A percentile compares a stretch with the other conserved stretches of the same genome.
These are phyloP conservation scores for Hyaloscypha bicolor DNA, from an alignment of 495 filamentous ascomycete genomes.

Conservation along the genomic window DNA sequence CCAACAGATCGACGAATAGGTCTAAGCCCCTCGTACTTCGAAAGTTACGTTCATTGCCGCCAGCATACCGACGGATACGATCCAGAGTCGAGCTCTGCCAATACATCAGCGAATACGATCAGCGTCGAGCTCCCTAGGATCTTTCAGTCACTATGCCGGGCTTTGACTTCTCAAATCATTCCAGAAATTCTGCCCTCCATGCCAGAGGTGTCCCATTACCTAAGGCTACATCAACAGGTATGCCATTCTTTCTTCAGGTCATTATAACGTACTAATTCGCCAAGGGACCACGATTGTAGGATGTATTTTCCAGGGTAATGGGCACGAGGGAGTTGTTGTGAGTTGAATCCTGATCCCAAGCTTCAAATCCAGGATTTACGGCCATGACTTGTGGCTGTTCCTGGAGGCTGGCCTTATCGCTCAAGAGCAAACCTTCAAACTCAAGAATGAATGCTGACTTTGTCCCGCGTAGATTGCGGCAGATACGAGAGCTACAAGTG, in stretches of 20 bases:
- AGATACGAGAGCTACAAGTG: constrained; percentile 96
- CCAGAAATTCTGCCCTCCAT: constrained; percentile 95
- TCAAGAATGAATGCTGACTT: constrained; percentile 19
- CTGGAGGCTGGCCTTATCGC: background rate
- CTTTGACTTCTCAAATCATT: constrained; percentile 99
- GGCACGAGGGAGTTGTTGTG: constrained; percentile 74
- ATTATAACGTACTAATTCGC: too few species aligned
- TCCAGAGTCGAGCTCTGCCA: too few species aligned
- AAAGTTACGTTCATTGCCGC: background rate
- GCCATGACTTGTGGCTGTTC: background rate
- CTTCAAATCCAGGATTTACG: background rate
- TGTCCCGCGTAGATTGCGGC: constrained; percentile 72
- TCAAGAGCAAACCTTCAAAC: background rate
- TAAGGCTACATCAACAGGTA: constrained; percentile 91
- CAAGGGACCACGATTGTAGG: constrained; percentile 93
- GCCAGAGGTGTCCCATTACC: constrained; percentile 90
- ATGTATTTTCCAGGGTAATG: constrained; percentile 82
- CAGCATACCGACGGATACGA: background rate
- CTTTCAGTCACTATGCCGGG: constrained; percentile 69
- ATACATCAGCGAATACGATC: background rate
- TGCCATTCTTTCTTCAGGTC: too few species aligned
- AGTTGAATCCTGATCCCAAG: constrained; percentile 33
- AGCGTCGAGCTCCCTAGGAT: constrained; percentile 11
- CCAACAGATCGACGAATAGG: background rate
- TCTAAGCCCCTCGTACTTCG: too few species aligned